Conservation (phyloP, 108 stramenopile genomes). For the Conticribra weissflogii region DNA sequence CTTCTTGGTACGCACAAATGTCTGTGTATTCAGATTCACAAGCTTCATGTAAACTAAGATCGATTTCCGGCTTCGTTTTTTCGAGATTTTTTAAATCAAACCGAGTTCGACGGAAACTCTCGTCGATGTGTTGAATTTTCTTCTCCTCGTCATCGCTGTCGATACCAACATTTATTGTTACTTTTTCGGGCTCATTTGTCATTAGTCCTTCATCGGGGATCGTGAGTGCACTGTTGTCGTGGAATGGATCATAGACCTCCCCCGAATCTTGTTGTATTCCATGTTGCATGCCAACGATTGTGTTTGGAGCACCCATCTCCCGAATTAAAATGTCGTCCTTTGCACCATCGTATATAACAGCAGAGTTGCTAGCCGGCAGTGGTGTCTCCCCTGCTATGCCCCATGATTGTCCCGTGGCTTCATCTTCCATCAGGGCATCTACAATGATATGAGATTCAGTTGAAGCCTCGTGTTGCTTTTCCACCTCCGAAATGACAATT, state of each 20-base stretch:
- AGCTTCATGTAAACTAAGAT: slow-evolving; percentile 19
- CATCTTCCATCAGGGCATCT: background rate
- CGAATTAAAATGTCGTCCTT: too few species aligned
- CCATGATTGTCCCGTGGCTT: background rate
- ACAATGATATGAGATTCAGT: background rate
- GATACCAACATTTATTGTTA: too few species aligned
- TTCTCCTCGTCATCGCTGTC: slow-evolving; percentile 1
- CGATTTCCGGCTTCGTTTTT: background rate
- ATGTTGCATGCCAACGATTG: too few species aligned
- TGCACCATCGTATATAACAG: too few species aligned
- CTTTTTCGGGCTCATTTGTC: background rate
- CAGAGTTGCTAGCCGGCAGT: background rate
- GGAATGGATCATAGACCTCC: too few species aligned
- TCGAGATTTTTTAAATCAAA: background rate
- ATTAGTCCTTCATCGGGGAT: slow-evolving; percentile 7
- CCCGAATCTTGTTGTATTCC: too few species aligned
- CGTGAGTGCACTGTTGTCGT: too few species aligned
- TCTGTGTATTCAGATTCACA: slow-evolving; percentile 23
- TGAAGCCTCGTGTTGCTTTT: background rate
- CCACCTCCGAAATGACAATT: slow-evolving; percentile 5
- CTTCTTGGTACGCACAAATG: too few species aligned
- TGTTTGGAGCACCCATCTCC: too few species aligned
- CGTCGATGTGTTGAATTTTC: background rate
- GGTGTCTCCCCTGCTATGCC: background rate
- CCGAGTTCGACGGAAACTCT: background rate